Evolutionary conservation across 139 green algal genomes (phyloP).

Genomic region (Chlorella vulgaris): DNA sequence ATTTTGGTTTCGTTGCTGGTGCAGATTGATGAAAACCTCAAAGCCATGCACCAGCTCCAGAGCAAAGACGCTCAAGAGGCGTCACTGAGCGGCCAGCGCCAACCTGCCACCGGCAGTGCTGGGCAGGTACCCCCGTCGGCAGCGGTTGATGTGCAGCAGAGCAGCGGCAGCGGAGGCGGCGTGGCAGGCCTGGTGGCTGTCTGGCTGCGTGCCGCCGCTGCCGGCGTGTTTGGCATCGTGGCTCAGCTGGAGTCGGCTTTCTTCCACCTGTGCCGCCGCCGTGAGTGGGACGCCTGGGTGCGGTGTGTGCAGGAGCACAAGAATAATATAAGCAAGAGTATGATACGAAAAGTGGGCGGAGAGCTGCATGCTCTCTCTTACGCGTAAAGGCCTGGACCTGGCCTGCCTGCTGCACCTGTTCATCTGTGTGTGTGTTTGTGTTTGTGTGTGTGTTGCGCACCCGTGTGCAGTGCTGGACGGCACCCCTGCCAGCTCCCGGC

Average conservation of each 20-base stretch:
- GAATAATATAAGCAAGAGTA: too few species aligned
- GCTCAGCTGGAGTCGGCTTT: conserved; percentile 57
- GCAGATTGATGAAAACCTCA: conserved; percentile 7
- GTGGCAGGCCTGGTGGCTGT: conserved; percentile 1
- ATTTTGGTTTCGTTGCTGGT: too few species aligned
- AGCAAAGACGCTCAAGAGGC: not conserved
- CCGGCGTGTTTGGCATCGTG: conserved; percentile 44
- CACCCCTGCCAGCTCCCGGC: conserved; percentile 48
- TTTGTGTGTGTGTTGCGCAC: too few species aligned
- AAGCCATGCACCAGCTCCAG: conserved; percentile 12
- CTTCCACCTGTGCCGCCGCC: conserved; percentile 67
- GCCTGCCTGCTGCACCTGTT: not conserved
- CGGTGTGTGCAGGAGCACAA: too few species aligned
- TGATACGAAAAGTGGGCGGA: too few species aligned
- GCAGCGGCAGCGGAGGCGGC: too few species aligned
- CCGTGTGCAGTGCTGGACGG: conserved; percentile 69
- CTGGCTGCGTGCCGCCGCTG: not conserved
- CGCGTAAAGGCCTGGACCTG: too few species aligned
- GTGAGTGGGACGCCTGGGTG: not conserved
- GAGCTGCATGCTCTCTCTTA: too few species aligned
- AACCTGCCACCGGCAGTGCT: too few species aligned
- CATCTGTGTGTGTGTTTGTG: too few species aligned
- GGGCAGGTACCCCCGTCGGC: not conserved
- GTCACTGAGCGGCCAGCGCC: too few species aligned
- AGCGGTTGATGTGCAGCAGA: too few species aligned